Evolutionary conservation across 2,329 filamentous ascomycete genomes (phyloP), one percentile per base, ranked within the genome.

Genomic region (Colletotrichum sp.): DNA sequence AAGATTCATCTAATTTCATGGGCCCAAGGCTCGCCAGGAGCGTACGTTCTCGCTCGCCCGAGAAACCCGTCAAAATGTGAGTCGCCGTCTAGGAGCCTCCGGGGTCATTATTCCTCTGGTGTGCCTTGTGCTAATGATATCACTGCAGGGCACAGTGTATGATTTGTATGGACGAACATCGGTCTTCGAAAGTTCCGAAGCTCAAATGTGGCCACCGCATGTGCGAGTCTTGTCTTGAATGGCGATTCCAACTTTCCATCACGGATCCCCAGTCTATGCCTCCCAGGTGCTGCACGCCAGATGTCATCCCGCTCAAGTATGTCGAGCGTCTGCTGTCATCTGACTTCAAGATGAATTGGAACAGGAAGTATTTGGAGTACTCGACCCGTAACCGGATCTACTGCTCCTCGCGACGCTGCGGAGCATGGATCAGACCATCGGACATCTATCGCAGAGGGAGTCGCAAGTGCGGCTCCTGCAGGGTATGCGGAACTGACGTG

Each of bases 261-360:
- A 93, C 89, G 57, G 95, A 98, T 82, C 92, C 94, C 2, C 90
- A 92, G 76, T 93, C 95, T 79, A 98, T 98, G 95, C 95, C 96
- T 21, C 96, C 96, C 0, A 91, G 89, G 81, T 98, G 95, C 84
- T 98, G 95, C 84, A 93, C 91, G 5, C 81, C 90, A 24, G 91
- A 95, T 15, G 90, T 92, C 79, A 98, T 98, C 74, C 92, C 94
- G 1, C 86, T 96, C 8, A 93, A 92, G 79, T 92, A 95, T 82
- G 95, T 96, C 32, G 94, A 96, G 15, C 89, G 89, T 28, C 87
- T 97, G 9, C 96, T 98, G 81, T 91, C 95, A 80, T 82, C 88
- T 73, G 88, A 90, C 69, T 96, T 97, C 88, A 96, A 97, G 86
- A 91, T 89, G 78, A 88, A 88, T 2, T 98, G 95, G 95, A 96